A percentile compares a stretch with the other conserved stretches of the same genome.
phyloP scores from a whole-genome alignment of 371 early-diverging fungal genomes.

The Syncephalis plumigaleata region DNA sequence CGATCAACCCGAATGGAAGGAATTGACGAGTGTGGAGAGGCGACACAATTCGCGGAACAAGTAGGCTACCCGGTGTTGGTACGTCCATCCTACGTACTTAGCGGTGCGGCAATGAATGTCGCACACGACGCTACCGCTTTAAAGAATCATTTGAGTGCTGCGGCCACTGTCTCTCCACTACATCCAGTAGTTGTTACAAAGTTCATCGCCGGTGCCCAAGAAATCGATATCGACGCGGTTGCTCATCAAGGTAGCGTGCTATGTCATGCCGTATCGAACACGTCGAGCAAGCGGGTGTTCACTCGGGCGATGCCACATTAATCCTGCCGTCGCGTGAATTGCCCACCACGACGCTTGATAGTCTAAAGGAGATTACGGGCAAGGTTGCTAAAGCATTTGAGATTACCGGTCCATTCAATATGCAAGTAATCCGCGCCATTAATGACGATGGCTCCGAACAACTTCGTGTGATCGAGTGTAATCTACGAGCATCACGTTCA shows the following conservation, averaged over 20 bases:
- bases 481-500: constrained; percentile 87
- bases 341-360: constrained; percentile 32
- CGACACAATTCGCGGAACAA: constrained; percentile 54
- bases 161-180: constrained; percentile 72
- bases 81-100: constrained; percentile 87
- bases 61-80: constrained; percentile 88
- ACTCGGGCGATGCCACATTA: constrained; percentile 92
- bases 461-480: constrained; percentile 93
- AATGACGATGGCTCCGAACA: constrained; percentile 19
- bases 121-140: constrained; percentile 57
- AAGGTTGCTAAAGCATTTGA: constrained; percentile 75
- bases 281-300: constrained; percentile 91
- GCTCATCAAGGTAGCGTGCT: constrained; percentile 65
- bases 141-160: constrained; percentile 49
- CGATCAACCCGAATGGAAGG: constrained; percentile 91
- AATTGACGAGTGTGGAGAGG: constrained; percentile 61
- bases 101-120: constrained; percentile 94
- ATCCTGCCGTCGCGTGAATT: constrained; percentile 71
- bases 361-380: constrained; percentile 55
- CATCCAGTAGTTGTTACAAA: constrained; percentile 90
- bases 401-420: constrained; percentile 91
- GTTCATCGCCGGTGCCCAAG: constrained; percentile 83
- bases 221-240: constrained; percentile 88
- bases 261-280: constrained; percentile 85
- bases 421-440: constrained; percentile 63